Base-by-base conservation (phyloP, 768 basidiomycete species). In the Xerocomellus intermedius region DNA sequence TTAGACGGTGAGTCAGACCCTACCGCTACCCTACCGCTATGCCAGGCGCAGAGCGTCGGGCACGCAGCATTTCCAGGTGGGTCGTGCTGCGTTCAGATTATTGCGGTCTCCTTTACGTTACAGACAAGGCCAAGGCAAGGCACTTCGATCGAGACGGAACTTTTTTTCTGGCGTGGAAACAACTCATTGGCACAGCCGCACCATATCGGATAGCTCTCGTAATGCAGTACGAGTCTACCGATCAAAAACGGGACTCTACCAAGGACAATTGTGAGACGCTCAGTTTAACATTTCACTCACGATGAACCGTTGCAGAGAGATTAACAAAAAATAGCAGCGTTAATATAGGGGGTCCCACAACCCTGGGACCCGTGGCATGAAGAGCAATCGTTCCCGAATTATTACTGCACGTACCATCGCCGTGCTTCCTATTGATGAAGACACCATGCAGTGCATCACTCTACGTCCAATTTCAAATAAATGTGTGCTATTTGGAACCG, bases 21-120 rank as follows among this genome's bases (percentile, higher is more conserved):
- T 33, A 33, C 32, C 32, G 32, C 32, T 13, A 33, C 13, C 10
- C 12, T 12, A 32, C 30, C 30, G 35, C 35, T 17, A 16, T 36
- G 33, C 33, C 36, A 32, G 32, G 32, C 45, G 45, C 36, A 44
- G 32, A 30, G 19, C 42, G 19, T 24, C 28, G 43, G 47, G 30
- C 21, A 55, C 43, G 33, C 22, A 41, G 21, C 39, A 37, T 46
- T 21, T 33, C 35, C 24, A 42, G 10, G 58, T 60, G 59, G 48
- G 48, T 46, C 36, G 21, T 10, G 45, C 39, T 38, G 39, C n/a
- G 35, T n/a, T 39, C 13, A 12, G 17, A 26, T 42, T 2, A 24
- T 33, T n/a, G 32, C 17, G 12, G 28, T 45, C 28, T 36, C 21
- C 4, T 38, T 59, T 59, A 61, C 48, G 59, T 55, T 26, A 46